A percentile compares a stretch with the other conserved stretches of the same genome.
phyloP scores from a whole-genome alignment of 2,329 filamentous ascomycete species.

The Trichoderma breve region DNA sequence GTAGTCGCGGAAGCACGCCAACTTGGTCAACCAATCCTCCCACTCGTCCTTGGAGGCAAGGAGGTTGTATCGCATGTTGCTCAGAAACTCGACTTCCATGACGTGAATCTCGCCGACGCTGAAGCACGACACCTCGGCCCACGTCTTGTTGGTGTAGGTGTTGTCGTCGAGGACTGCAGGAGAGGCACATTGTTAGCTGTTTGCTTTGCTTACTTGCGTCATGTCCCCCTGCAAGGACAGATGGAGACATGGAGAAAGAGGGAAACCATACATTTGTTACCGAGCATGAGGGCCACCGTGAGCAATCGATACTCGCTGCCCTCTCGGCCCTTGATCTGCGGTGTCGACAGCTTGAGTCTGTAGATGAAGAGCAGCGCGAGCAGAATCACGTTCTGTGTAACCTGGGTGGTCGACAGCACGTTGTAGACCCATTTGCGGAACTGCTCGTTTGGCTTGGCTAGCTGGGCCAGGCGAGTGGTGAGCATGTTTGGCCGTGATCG shows the following conservation, averaged over 20 bases:
- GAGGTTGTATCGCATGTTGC: slow-evolving; percentile 95
- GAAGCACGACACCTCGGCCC: slow-evolving; percentile 96
- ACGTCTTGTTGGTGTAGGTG: slow-evolving; percentile 99
- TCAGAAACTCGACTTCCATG: slow-evolving; percentile 99
- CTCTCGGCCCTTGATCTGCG: slow-evolving; percentile 81
- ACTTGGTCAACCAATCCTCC: slow-evolving; percentile 80
- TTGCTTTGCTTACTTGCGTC: not conserved
- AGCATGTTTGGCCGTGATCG: slow-evolving; percentile 39
- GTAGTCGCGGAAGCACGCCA: slow-evolving; percentile 80
- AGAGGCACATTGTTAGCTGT: slow-evolving; percentile 25
- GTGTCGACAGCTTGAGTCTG: slow-evolving; percentile 85
- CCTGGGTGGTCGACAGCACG: slow-evolving; percentile 89
- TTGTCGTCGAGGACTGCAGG: slow-evolving; percentile 84
- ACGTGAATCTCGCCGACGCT: slow-evolving; percentile 93
- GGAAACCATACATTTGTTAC: slow-evolving; percentile 77
- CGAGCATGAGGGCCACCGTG: slow-evolving; percentile 94
- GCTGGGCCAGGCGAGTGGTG: slow-evolving; percentile 58
- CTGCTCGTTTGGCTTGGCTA: slow-evolving; percentile 73
- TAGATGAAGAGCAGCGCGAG: slow-evolving; percentile 91
- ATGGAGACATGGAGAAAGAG: not conserved
- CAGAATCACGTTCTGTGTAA: slow-evolving; percentile 91
- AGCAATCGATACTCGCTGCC: slow-evolving; percentile 92
- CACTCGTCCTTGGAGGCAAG: slow-evolving; percentile 84
- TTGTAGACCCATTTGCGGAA: slow-evolving; percentile 94
- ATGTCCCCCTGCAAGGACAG: not conserved